Evolutionary conservation across 164 flowering plant genomes (phyloP), one percentile per base, ranked within the genome.

Genomic region (Brasenia schreberi): DNA sequence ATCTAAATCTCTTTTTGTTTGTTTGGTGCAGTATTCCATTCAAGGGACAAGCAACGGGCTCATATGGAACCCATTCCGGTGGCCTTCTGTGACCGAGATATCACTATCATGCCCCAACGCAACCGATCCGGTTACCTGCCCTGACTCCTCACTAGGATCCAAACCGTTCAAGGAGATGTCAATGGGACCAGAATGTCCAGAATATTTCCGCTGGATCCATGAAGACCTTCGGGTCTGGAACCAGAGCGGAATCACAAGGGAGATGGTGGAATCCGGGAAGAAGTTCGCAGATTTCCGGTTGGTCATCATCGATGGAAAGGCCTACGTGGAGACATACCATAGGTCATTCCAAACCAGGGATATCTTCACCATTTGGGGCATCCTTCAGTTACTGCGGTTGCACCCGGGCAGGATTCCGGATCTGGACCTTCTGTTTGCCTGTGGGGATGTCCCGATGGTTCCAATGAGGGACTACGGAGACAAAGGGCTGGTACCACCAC

Each of bases 161-260:
- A n/a, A n/a, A n/a, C n/a, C n/a, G n/a, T n/a, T n/a, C n/a, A n/a
- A n/a, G n/a, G n/a, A n/a, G n/a, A n/a, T n/a, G n/a, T n/a, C n/a
- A n/a, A n/a, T n/a, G 49, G 49, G 49, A 5, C 67, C 67, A 5
- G 0, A 42, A 18, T 83, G 84, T 63, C 84, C 84, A 0, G 76
- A 75, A 3, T 78, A 81, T 66, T 83, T 80, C 72, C 76, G 82
- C 12, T 83, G 84, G 87, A 83, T 83, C 67, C 79, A 81, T 43
- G 78, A 79, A 67, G 87, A 83, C 67, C 71, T 83, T 9, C 33
- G 65, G 64, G 81, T 77, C 0, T 83, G 87, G 87, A 75, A 42
- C 59, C 39, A 19, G 0, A 63, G 72, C 0, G 84, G 84, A 7
- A 83, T 83, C 70, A 65, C 84, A 0, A 70, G 64, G 65, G 81